These are phyloP conservation scores for Piper longum DNA, from an alignment of 164 flowering plant species.

Conservation along the genomic window DNA sequence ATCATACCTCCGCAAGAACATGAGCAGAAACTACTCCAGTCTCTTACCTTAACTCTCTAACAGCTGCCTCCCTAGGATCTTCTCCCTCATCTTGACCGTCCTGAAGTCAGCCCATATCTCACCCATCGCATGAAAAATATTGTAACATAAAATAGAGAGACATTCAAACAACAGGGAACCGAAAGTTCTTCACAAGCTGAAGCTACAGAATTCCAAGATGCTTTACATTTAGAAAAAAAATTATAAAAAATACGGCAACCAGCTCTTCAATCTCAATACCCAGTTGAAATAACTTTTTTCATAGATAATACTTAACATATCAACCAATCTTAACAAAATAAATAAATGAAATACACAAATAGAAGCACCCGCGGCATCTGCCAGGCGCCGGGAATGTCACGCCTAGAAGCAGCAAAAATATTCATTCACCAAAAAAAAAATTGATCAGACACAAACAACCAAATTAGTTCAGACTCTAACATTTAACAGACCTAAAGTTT, in stretches of 20 bases:
- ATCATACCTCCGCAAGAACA: conserved; percentile 54
- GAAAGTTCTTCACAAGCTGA: too few species aligned
- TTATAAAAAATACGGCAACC: too few species aligned
- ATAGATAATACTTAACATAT: too few species aligned
- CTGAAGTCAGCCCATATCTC: conserved; percentile 14
- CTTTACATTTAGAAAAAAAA: too few species aligned
- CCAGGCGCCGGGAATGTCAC: conserved; percentile 62
- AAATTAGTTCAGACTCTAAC: not conserved
- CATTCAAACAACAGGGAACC: not conserved
- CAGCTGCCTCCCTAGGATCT: conserved; percentile 60
- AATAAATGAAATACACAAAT: not conserved
- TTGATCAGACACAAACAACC: not conserved
- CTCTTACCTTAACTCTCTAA: conserved; percentile 81
- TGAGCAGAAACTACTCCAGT: conserved; percentile 75
- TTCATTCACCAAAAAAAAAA: conserved; percentile 6
- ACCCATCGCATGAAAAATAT: not conserved
- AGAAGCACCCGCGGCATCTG: conserved; percentile 81
- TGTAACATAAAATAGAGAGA: not conserved
- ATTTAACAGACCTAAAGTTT: not conserved
- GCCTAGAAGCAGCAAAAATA: conserved; percentile 70
- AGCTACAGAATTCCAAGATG: too few species aligned
- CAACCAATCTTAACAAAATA: not conserved
- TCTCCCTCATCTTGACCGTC: conserved; percentile 79
- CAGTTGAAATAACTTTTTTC: too few species aligned
- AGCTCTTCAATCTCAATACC: too few species aligned